These are phyloP conservation scores for Stylonectria norvegica DNA, from an alignment of 2,329 filamentous ascomycete genomes.

Conservation along the genomic window DNA sequence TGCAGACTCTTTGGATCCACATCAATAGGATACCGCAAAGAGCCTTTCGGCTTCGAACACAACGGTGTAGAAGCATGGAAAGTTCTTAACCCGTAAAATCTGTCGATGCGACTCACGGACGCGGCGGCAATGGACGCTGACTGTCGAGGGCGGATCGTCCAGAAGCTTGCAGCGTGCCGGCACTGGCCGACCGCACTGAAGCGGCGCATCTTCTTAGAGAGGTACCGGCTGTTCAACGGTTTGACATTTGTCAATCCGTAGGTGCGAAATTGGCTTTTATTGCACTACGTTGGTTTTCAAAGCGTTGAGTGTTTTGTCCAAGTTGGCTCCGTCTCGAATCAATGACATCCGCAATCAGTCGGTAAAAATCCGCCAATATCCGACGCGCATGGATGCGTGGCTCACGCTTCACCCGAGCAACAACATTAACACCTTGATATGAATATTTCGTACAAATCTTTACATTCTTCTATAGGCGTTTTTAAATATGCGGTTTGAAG, in stretches of 20 bases:
- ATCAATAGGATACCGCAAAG: conserved; percentile 7
- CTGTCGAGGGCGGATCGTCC: conserved; percentile 16
- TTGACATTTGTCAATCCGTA: too few species aligned
- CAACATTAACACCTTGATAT: conserved; percentile 1
- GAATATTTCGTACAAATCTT: neutral
- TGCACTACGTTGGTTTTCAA: conserved; percentile 3
- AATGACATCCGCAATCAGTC: conserved; percentile 18
- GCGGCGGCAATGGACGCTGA: conserved; percentile 11
- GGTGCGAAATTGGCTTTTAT: too few species aligned
- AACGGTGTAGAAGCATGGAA: conserved; percentile 1
- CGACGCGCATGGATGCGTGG: conserved; percentile 14
- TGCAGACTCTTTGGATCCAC: conserved; percentile 18
- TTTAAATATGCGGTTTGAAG: too few species aligned
- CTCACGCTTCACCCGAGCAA: conserved; percentile 5
- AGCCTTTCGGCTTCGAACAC: conserved; percentile 21
- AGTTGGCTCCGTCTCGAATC: conserved; percentile 6
- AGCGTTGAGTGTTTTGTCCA: neutral
- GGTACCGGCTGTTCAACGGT: neutral
- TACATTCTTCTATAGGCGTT: neutral
- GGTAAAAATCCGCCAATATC: conserved; percentile 23
- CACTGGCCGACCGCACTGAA: conserved; percentile 25
- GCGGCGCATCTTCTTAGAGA: conserved; percentile 19
- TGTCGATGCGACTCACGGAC: conserved; percentile 5
- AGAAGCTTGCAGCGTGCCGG: conserved; percentile 23
- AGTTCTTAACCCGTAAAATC: conserved; percentile 11